These are phyloP conservation scores for Coemansia sp. DNA, from an alignment of 192 early-diverging fungal genomes.

Conservation along the genomic window DNA sequence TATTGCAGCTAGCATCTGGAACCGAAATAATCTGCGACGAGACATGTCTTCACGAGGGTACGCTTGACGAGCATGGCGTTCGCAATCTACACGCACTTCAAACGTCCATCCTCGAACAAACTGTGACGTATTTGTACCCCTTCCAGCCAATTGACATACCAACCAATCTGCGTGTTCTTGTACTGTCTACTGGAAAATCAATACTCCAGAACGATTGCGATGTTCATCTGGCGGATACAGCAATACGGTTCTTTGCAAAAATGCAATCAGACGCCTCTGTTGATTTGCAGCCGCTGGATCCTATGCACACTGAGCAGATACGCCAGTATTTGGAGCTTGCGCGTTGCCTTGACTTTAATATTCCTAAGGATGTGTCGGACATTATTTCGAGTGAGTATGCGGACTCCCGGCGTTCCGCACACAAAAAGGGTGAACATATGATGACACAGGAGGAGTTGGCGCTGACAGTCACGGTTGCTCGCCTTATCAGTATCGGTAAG, in stretches of 20 bases:
- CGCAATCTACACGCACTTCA: slow-evolving; percentile 69
- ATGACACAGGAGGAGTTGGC: slow-evolving; percentile 48
- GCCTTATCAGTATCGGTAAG: slow-evolving; percentile 48
- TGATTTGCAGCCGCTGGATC: slow-evolving; percentile 34
- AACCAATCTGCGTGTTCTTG: slow-evolving; percentile 62
- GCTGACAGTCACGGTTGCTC: slow-evolving; percentile 42
- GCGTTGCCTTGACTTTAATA: slow-evolving; percentile 56
- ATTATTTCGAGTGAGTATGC: slow-evolving; percentile 56
- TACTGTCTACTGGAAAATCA: slow-evolving; percentile 68
- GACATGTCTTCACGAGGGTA: slow-evolving; percentile 68
- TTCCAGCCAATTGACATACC: slow-evolving; percentile 69
- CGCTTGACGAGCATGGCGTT: slow-evolving; percentile 64
- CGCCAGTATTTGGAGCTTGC: slow-evolving; percentile 61
- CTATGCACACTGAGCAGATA: slow-evolving; percentile 52
- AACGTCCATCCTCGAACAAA: slow-evolving; percentile 61
- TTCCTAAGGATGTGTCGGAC: slow-evolving; percentile 64
- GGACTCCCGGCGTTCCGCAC: slow-evolving; percentile 27
- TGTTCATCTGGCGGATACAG: slow-evolving; percentile 43
- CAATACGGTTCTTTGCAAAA: slow-evolving; percentile 13
- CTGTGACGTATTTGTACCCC: slow-evolving; percentile 67
- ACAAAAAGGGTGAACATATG: slow-evolving; percentile 37
- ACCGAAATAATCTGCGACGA: slow-evolving; percentile 70
- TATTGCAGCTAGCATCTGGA: slow-evolving; percentile 61
- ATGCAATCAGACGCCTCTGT: slow-evolving; percentile 9
- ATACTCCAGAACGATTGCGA: slow-evolving; percentile 63